These are phyloP conservation scores for Pythium aquatile DNA, from an alignment of 352 stramenopile genomes.

Conservation along the genomic window DNA sequence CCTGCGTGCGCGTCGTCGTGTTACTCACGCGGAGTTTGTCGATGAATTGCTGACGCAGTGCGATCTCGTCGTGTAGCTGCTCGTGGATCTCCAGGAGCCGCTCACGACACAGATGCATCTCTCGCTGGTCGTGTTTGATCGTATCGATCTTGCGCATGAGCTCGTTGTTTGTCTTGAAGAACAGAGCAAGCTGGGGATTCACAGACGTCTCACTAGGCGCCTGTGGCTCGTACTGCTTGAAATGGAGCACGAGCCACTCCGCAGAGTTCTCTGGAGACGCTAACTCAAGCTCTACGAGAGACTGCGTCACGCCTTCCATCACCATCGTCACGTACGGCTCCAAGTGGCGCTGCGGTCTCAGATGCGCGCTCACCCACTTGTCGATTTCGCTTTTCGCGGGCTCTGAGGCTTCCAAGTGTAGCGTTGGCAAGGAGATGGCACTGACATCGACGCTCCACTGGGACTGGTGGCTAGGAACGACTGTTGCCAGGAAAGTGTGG, in stretches of 20 bases:
- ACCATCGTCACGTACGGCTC: constrained; percentile 47
- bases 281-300: constrained; percentile 46
- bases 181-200: constrained; percentile 19
- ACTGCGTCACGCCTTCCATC: constrained; percentile 36
- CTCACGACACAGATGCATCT: constrained; percentile 38
- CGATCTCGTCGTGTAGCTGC: constrained; percentile 40
- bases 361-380: constrained; percentile 18
- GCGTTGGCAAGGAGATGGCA: constrained; percentile 28
- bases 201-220: not conserved
- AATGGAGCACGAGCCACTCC: constrained; percentile 46
- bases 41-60: constrained; percentile 50
- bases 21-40: constrained; percentile 41
- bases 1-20: constrained; percentile 59
- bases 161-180: constrained; percentile 68
- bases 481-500: constrained; percentile 38
- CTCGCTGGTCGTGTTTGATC: constrained; percentile 41
- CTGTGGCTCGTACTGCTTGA: constrained; percentile 24
- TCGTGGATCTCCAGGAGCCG: constrained; percentile 25
- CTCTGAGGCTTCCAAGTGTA: not conserved
- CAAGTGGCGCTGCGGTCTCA: constrained; percentile 37
- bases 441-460: constrained; percentile 51
- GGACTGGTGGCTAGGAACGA: constrained; percentile 32
- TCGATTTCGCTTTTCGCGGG: constrained; percentile 10
- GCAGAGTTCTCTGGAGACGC: constrained; percentile 33
- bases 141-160: constrained; percentile 51